Evolutionary conservation across 1,284 basidiomycete species (phyloP), one percentile per base, ranked within the genome.

Genomic region (Ceratobasidium sp.): DNA sequence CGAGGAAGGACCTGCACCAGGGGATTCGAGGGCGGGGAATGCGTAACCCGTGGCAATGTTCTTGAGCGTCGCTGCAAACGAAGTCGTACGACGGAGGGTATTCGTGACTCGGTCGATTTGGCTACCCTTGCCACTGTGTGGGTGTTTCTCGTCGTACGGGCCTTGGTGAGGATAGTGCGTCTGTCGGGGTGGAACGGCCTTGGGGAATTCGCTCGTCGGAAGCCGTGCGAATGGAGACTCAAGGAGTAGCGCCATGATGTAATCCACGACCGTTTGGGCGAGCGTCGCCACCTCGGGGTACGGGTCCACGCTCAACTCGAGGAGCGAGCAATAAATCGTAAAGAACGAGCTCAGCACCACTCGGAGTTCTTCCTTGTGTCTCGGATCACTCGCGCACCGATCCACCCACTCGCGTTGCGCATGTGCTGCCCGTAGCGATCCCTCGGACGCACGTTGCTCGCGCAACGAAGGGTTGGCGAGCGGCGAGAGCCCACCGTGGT

Each of bases 241-340:
- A 25, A 98, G 81, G 15, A 99, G 84, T 12, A 96, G 84, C 0
- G 94, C 94, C 78, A 93, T 88, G 74, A 98, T 86, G 76, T 96
- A 97, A 79, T 99, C 96, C 52, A 96, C 86, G 22, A 98, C 89
- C 0, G 93, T 96, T 75, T 92, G 90, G 0, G 96, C 95, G 75
- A 93, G 87, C 6, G 91, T 88, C 0, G 94, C 91, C 3, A 99
- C 94, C 77, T 98, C 96, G 55, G 91, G 87, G 76, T 96, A 94
- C 0, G 96, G 92, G 76, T 99, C 97, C 10, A 91, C 90, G 0
- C 94, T 94, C 10, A 99, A 83, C 78, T 98, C 96, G 67, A 98
- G 83, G 10, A 99, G 84, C 2, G 92, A 86, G 35, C 91, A 90
- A 76, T 94, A 97, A 74, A 98, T 92, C 29, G 94, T 94, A 82